Evolutionary conservation across 306 rosid genomes (phyloP).

Genomic region (Ziziphus jujuba): DNA sequence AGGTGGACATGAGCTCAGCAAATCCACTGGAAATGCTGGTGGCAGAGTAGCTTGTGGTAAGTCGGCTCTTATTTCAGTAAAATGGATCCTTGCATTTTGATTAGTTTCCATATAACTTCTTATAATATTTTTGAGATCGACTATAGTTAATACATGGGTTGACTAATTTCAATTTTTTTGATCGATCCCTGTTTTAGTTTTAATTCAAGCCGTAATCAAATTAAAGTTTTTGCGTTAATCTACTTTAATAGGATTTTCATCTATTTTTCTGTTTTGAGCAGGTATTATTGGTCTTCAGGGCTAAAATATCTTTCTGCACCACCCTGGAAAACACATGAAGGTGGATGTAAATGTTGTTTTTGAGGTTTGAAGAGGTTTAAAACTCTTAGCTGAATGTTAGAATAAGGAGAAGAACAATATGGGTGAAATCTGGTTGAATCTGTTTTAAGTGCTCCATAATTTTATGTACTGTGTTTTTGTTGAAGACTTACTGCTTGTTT

Average conservation of each 20-base stretch:
- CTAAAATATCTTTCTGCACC: conserved; percentile 25
- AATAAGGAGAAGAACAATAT: conserved; percentile 16
- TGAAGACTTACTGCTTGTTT: neutral
- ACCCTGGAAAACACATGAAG: neutral
- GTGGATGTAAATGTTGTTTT: conserved; percentile 1
- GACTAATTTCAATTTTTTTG: too few relatives aligned
- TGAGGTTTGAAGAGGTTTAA: neutral
- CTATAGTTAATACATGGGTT: too few relatives aligned
- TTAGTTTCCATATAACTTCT: neutral
- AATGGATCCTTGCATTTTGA: neutral
- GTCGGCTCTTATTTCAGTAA: neutral
- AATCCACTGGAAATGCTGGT: conserved; percentile 92
- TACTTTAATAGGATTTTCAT: neutral
- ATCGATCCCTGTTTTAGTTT: too few relatives aligned
- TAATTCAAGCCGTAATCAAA: too few relatives aligned
- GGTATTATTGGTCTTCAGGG: conserved; percentile 92
- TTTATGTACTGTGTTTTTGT: neutral
- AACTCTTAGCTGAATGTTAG: neutral
- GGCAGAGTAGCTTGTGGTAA: conserved; percentile 94
- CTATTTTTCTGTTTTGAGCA: conserved; percentile 20
- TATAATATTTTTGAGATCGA: neutral
- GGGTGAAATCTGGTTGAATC: conserved; percentile 5
- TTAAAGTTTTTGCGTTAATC: neutral
- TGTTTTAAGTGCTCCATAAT: neutral
- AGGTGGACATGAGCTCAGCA: conserved; percentile 99